Base-by-base conservation (phyloP, 2,329 filamentous ascomycete genomes). In the Balansia obtecta region DNA sequence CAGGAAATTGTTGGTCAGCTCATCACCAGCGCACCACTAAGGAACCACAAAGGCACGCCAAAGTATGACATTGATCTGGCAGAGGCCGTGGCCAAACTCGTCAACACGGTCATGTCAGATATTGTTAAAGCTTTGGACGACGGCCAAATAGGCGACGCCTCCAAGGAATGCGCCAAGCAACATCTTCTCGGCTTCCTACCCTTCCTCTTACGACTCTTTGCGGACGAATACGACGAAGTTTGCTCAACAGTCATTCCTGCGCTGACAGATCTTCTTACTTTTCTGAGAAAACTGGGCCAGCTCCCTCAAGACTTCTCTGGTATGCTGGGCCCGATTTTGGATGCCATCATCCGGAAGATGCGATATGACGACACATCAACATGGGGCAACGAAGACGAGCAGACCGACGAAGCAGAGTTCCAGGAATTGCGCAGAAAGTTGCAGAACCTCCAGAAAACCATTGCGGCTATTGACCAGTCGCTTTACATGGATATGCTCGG, bases 221-320 rank as follows among this genome's bases (percentile, higher is more conserved):
- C 89, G 22, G 93, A 98, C 67, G 90, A 98, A 64, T 98, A 94
- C 65, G 93, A 98, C 66, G 93, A 98, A 70, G 85, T 98, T 58
- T 97, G 93, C 73, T 94, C 90, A 37, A 93, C 88, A 12, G 88
- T 97, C 52, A 95, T 98, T 54, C 87, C 90, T 20, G 91, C 88
- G 38, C 80, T 97, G 50, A 95, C 88, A 46, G 94, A 98, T 61
- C 79, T 97, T 46, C 78, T 98, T 53, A 89, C 88, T 30, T 91
- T 95, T 65, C 78, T 97, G 56, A 85, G 93, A 51, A 95, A 90
- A 67, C 74, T 89, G 38, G 78, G 83, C 12, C 74, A 80, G 18
- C 73, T 94, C n/a, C 82, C 86, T 16, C 70, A 76, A 45, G 79
- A 86, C 50, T 93, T 95, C 65, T 75, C 80, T n/a, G 76, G 80